Evolutionary conservation across 495 filamentous ascomycete species (phyloP), one percentile per base, ranked within the genome.

Genomic region (Bacidia rubella): DNA sequence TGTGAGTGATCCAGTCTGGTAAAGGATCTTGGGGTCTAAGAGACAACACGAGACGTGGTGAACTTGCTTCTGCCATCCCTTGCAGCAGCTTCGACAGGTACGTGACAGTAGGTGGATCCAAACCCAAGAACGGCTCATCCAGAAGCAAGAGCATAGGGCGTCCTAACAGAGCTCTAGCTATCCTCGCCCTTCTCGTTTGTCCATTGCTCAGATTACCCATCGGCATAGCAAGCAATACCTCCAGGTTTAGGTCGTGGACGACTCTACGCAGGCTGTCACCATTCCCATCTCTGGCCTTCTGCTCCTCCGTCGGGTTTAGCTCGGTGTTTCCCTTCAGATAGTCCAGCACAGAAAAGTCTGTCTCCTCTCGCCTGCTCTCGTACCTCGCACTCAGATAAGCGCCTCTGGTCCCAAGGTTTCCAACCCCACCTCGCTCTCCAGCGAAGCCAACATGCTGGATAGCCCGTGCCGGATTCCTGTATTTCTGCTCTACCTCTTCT

Each of bases 81-180:
- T 77, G 66, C 7, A 96, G 73, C 38, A 96, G 69, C 2, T 69
- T 68, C 20, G 85, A 90, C 58, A 97, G 64, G 11, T 74, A 74
- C 26, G 70, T 68, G 10, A 82, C 72, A 2, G 87, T 89, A 20
- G 79, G 76, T 21, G 92, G 92, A 63, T 98, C 92, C 29, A 98
- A 70, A 9, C 92, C 92, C 86, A 98, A 95, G 63, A 98, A 96
- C 12, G 92, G 89, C 60, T 95, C 92, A 67, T 98, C 92, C 11
- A 97, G 71, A 32, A 96, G 71, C 25, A 98, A 58, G 11, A 95
- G 70, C 66, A 90, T 85, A 0, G 92, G 90, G 51, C 75, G 75
- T 35, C 69, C 78, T 57, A 96, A 69, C 40, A 98, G 64, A 1
- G 89, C 88, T 58, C 84, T 84, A 0, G 88, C 92, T 56, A 98